Percentiles rank a stretch among this genome's conserved stretches.
phyloP scores from a whole-genome alignment of 164 flowering plant genomes.

The Annona squamosa region DNA sequence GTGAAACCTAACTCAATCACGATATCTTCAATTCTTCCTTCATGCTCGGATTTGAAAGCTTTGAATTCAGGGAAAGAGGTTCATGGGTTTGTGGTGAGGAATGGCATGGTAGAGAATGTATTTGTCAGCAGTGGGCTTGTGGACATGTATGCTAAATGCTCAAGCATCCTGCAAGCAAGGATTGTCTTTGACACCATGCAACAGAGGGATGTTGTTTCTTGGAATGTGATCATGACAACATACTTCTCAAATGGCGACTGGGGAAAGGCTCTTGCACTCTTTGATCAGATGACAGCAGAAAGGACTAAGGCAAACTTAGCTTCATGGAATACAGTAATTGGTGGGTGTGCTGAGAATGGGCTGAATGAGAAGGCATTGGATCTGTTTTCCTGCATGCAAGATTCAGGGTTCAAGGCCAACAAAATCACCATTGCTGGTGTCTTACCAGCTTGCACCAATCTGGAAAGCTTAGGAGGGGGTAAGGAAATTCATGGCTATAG shows the following conservation, averaged over 20 bases:
- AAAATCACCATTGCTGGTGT: conserved; percentile 38
- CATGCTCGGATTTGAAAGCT: conserved; percentile 35
- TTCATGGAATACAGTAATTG: conserved; percentile 52
- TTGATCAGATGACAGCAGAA: conserved; percentile 33
- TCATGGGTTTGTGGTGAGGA: conserved; percentile 45
- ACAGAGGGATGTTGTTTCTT: conserved; percentile 36
- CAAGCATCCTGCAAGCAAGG: conserved; percentile 30
- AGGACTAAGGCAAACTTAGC: conserved; percentile 26
- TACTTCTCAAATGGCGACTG: conserved; percentile 38
- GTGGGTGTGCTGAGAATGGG: conserved; percentile 52
- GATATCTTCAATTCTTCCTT: conserved; percentile 44
- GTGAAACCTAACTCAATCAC: conserved; percentile 41
- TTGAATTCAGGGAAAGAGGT: conserved; percentile 39
- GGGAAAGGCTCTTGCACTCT: conserved; percentile 34
- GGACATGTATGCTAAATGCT: conserved; percentile 51
- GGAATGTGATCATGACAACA: conserved; percentile 46
- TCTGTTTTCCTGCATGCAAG: conserved; percentile 34
- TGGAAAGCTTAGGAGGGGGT: conserved; percentile 39
- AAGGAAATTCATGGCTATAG: conserved; percentile 46
- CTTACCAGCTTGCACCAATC: conserved; percentile 42
- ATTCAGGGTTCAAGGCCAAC: conserved; percentile 41
- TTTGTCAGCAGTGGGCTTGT: conserved; percentile 51
- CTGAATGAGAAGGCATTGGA: conserved; percentile 28
- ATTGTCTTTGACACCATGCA: conserved; percentile 37
- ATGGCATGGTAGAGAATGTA: conserved; percentile 37